Percentiles rank a stretch among this genome's conserved stretches.
phyloP scores from a whole-genome alignment of 371 early-diverging fungal genomes.

The Mortierella sp. region DNA sequence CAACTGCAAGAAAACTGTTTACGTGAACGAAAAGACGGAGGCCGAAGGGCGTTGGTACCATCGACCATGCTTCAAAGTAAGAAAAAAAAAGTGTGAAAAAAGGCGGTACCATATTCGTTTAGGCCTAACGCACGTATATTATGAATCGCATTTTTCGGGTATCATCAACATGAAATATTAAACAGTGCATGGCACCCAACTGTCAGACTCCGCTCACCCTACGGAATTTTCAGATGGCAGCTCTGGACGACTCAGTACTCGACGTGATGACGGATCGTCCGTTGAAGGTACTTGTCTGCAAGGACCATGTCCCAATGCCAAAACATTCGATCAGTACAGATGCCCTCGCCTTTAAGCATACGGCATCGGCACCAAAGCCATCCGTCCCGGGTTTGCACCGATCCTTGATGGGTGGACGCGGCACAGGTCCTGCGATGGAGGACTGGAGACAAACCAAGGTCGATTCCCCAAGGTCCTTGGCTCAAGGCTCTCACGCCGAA shows the following conservation, averaged over 20 bases:
- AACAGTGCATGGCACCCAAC: conserved; percentile 39
- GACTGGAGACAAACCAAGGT: background rate
- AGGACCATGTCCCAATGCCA: conserved; percentile 41
- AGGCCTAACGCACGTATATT: background rate
- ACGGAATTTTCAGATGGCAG: conserved; percentile 44
- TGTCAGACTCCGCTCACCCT: conserved; percentile 31
- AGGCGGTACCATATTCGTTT: background rate
- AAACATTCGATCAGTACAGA: conserved; percentile 16
- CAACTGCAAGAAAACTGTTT: conserved; percentile 68
- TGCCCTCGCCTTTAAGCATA: conserved; percentile 27
- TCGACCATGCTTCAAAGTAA: conserved; percentile 67
- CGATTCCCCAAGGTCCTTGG: conserved; percentile 34
- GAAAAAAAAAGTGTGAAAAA: background rate
- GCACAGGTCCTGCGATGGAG: background rate
- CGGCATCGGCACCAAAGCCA: conserved; percentile 27
- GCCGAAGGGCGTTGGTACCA: conserved; percentile 69
- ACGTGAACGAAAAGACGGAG: conserved; percentile 71
- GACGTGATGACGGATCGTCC: conserved; percentile 29
- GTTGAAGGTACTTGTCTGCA: conserved; percentile 42
- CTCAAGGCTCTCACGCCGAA: conserved; percentile 32
- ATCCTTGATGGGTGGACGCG: conserved; percentile 34
- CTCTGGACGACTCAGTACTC: conserved; percentile 20
- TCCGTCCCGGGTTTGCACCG: conserved; percentile 37
- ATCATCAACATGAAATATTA: background rate
- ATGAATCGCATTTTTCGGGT: background rate